Base-by-base conservation (phyloP, 2,329 filamentous ascomycete species). In the Coniochaeta sp. region DNA sequence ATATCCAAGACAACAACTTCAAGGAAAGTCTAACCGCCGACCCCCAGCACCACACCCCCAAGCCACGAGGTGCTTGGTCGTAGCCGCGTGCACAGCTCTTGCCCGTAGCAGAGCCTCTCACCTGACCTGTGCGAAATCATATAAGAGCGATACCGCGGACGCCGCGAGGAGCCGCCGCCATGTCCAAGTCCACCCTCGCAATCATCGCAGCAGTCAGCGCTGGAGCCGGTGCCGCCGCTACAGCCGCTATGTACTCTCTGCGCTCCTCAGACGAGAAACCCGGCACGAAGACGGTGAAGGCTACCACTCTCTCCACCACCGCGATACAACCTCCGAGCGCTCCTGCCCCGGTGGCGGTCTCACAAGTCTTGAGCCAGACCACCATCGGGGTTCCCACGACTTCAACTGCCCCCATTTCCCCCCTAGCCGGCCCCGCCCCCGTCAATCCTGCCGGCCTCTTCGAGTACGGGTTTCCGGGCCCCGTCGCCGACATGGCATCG, bases 401-500 rank as follows among this genome's bases (percentile, higher is more conserved):
- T 22, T 62, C 72, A 14, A 38, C 58, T 62, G 63, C 59, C 40
- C 65, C 55, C 58, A 67, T n/a, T n/a, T n/a, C 61, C 17, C 59
- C 67, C 12, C 60, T 70, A 55, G 68, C 73, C 32, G 64, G 71
- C 57, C 68, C 72, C 57, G 70, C 76, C 12, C 85, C 82, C 38
- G 89, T 93, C 69, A 83, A 93, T 73, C 89, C 90, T 4, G 78
- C 86, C 40, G 90, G 90, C 14, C 82, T 93, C 66, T 90, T 92
- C 74, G 84, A 92, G 67, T 93, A 93, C 72, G 90, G 95, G 69
- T 97, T 98, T 75, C 93, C 95, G 0, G 95, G 95, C 61, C 95
- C 95, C 34, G 79, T 96, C 42, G 82, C 88, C 68, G 95, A 99
- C 75, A 81, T 96, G 50, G 88, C 92, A 59, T 83, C 82, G 59